Conservation (phyloP, 2,329 filamentous ascomycete genomes). For the Emergomyces pasteurianus region DNA sequence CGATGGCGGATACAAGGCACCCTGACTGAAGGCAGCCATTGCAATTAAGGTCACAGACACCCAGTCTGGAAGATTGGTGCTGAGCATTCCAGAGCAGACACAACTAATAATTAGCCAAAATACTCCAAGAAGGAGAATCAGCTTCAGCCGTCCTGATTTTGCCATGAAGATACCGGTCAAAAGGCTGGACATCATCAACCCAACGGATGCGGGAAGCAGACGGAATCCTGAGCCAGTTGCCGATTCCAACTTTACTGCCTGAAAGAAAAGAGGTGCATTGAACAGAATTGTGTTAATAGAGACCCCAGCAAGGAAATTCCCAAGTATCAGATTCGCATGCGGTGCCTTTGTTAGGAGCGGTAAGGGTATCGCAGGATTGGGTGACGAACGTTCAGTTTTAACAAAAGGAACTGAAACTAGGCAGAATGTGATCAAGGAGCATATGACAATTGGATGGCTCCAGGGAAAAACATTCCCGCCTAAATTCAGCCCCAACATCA, state of each 20-base stretch:
- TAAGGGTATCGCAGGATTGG: conserved; percentile 39
- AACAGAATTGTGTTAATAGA: conserved; percentile 49
- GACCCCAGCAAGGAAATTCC: conserved; percentile 40
- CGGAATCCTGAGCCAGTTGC: conserved; percentile 62
- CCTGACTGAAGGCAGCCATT: conserved; percentile 46
- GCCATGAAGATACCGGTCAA: conserved; percentile 51
- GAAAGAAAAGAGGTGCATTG: conserved; percentile 63
- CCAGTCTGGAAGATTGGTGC: conserved; percentile 38
- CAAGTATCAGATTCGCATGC: conserved; percentile 38
- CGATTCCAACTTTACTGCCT: conserved; percentile 56
- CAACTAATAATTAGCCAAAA: conserved; percentile 41
- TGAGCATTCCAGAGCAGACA: conserved; percentile 38
- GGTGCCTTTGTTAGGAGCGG: conserved; percentile 35
- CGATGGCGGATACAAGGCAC: conserved; percentile 52
- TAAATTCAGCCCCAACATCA: conserved; percentile 41
- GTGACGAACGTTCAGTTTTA: conserved; percentile 30
- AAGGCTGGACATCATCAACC: conserved; percentile 43
- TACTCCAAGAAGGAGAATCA: conserved; percentile 43
- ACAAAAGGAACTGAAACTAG: conserved; percentile 30
- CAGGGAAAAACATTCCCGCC: conserved; percentile 42
- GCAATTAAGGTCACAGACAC: conserved; percentile 47
- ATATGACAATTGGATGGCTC: conserved; percentile 37
- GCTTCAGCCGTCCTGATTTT: conserved; percentile 48
- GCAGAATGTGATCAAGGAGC: conserved; percentile 31
- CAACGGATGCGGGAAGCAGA: conserved; percentile 51